phyloP scores from a whole-genome alignment of 1,284 basidiomycete genomes.

The Ceratobasidium sp. region DNA sequence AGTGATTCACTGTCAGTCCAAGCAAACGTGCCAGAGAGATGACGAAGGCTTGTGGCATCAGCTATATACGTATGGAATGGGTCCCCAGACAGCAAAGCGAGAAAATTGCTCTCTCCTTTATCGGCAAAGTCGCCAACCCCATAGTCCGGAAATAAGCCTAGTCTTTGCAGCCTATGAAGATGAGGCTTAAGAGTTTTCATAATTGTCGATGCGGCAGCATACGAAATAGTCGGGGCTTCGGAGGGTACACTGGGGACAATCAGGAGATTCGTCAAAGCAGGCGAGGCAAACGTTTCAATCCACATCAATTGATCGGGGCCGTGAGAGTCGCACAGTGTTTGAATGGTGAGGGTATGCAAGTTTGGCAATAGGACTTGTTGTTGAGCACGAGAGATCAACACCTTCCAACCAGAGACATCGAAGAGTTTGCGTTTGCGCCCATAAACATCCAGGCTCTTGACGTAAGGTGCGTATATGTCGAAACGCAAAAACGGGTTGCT shows the following conservation, averaged over 20 bases:
- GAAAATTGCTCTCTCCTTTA: background rate
- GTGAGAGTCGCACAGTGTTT: background rate
- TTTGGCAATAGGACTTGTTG: background rate
- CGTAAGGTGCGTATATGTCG: slow-evolving; percentile 24
- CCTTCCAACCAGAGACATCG: background rate
- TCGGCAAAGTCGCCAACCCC: background rate
- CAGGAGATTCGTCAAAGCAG: background rate
- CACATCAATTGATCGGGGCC: background rate
- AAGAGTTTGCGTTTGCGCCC: background rate
- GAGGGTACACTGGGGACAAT: background rate
- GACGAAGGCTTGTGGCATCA: background rate
- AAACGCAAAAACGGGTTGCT: background rate
- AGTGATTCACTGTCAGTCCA: background rate
- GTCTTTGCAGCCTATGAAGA: background rate
- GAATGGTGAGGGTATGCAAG: background rate
- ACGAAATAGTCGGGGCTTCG: background rate
- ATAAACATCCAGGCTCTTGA: background rate
- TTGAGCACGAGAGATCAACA: background rate
- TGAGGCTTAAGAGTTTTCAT: background rate
- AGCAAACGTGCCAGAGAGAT: background rate
- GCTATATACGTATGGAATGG: slow-evolving; percentile 1
- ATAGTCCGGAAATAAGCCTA: background rate
- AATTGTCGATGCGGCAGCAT: background rate
- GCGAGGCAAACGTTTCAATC: background rate
- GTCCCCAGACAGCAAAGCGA: background rate